Evolutionary conservation across 2,329 filamentous ascomycete genomes (phyloP).

Genomic region (Botrytis elliptica): DNA sequence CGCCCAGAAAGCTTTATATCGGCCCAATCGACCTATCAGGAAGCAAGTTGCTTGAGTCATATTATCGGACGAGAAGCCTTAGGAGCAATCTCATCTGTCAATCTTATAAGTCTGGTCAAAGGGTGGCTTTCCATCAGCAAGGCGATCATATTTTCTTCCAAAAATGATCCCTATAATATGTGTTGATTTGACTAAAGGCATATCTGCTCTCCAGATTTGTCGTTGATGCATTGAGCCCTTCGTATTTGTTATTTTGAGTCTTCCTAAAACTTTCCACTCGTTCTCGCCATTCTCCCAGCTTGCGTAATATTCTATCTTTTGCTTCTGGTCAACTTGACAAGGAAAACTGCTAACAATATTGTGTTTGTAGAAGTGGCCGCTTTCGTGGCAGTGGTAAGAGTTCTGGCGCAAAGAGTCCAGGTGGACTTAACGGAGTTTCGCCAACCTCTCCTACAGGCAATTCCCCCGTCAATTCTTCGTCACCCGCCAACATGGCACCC

Average conservation of each 20-base stretch:
- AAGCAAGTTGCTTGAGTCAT: conserved; percentile 19
- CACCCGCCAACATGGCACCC: conserved; percentile 50
- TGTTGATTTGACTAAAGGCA: background rate
- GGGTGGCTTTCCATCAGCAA: background rate
- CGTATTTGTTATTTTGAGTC: background rate
- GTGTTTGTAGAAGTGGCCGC: conserved; percentile 52
- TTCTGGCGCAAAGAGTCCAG: conserved; percentile 53
- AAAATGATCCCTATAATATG: background rate
- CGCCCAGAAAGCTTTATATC: background rate
- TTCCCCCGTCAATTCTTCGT: conserved; percentile 52
- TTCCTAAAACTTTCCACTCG: background rate
- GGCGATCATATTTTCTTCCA: too few relatives aligned
- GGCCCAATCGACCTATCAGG: background rate
- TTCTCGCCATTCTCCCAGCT: background rate
- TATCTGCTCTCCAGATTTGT: background rate
- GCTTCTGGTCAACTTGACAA: background rate
- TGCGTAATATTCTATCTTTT: background rate
- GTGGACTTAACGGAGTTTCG: conserved; percentile 48
- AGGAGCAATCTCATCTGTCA: background rate
- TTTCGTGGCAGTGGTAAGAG: conserved; percentile 56
- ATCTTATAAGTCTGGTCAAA: background rate
- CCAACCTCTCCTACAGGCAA: conserved; percentile 47
- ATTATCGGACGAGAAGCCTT: background rate
- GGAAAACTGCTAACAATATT: conserved; percentile 30
- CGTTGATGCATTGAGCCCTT: background rate